phyloP scores from a whole-genome alignment of 179 eudicot genomes.

The Silene noctiflora region DNA sequence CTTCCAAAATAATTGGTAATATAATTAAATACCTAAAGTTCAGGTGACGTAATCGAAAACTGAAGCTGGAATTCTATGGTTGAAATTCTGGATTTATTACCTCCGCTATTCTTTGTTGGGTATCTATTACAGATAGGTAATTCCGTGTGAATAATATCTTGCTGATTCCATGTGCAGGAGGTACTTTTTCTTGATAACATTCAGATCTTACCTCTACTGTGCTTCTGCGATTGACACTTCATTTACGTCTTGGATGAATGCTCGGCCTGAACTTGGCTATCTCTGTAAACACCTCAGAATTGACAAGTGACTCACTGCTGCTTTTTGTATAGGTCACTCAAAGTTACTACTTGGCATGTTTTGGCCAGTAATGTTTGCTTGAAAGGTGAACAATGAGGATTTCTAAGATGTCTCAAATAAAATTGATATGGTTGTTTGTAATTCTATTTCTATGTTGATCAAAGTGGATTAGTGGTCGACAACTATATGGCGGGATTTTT shows the following conservation, averaged over 20 bases:
- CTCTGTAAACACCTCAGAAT: slow-evolving; percentile 79
- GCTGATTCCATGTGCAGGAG: slow-evolving; percentile 56
- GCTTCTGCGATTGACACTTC: slow-evolving; percentile 45
- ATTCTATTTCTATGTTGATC: not conserved
- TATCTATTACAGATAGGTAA: not conserved
- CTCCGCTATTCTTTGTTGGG: not conserved
- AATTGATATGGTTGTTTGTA: not conserved
- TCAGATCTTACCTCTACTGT: slow-evolving; percentile 80
- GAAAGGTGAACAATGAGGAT: not conserved
- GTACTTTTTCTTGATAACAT: slow-evolving; percentile 75
- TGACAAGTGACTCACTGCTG: slow-evolving; percentile 39
- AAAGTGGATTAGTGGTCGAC: not conserved
- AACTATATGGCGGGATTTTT: not conserved
- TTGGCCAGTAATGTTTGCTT: not conserved
- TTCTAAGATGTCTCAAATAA: not conserved
- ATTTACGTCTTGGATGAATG: slow-evolving; percentile 73
- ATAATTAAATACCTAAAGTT: not conserved
- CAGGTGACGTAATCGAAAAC: not conserved
- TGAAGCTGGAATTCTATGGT: not conserved
- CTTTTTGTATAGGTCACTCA: slow-evolving; percentile 27
- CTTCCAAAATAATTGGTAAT: not conserved
- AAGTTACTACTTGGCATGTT: slow-evolving; percentile 5
- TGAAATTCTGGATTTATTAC: not conserved
- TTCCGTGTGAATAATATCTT: not conserved
- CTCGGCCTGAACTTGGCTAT: slow-evolving; percentile 87